A percentile compares a stretch with the other conserved stretches of the same genome.
Conservation (phyloP, 1,284 basidiomycete species). For the Blastosporella zonata region DNA sequence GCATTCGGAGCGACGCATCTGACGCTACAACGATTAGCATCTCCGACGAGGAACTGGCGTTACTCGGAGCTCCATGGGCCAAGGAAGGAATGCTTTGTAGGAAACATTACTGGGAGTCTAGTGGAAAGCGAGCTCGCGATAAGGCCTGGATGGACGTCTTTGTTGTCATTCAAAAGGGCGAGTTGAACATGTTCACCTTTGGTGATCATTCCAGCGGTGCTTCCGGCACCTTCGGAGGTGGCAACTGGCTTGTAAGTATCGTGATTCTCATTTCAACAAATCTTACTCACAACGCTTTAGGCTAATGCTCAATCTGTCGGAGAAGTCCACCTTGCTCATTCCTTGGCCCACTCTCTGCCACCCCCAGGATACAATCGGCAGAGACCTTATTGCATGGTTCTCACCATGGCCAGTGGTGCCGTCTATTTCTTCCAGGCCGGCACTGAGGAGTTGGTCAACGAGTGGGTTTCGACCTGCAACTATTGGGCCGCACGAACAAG, state of each 20-base stretch:
- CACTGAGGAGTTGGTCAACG: slow-evolving; percentile 94
- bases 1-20: slow-evolving; percentile 60
- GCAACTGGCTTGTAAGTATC: slow-evolving; percentile 90
- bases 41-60: slow-evolving; percentile 90
- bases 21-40: slow-evolving; percentile 73
- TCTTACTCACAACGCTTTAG: slow-evolving; percentile 35
- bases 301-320: slow-evolving; percentile 86
- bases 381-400: slow-evolving; percentile 93
- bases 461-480: slow-evolving; percentile 98
- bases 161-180: slow-evolving; percentile 91
- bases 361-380: slow-evolving; percentile 89
- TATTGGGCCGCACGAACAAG: slow-evolving; percentile 96
- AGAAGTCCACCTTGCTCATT: slow-evolving; percentile 80
- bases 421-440: slow-evolving; percentile 98
- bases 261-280: slow-evolving; percentile 7
- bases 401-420: slow-evolving; percentile 84
- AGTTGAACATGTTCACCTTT: slow-evolving; percentile 93
- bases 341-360: slow-evolving; percentile 83
- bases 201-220: slow-evolving; percentile 63
- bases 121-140: slow-evolving; percentile 79
- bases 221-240: slow-evolving; percentile 79
- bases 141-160: slow-evolving; percentile 93
- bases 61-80: slow-evolving; percentile 96
- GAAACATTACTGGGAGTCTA: slow-evolving; percentile 91
- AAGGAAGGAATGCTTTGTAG: slow-evolving; percentile 95